Base-by-base conservation (phyloP, 2,329 filamentous ascomycete species). In the Scedosporium aurantiacum region DNA sequence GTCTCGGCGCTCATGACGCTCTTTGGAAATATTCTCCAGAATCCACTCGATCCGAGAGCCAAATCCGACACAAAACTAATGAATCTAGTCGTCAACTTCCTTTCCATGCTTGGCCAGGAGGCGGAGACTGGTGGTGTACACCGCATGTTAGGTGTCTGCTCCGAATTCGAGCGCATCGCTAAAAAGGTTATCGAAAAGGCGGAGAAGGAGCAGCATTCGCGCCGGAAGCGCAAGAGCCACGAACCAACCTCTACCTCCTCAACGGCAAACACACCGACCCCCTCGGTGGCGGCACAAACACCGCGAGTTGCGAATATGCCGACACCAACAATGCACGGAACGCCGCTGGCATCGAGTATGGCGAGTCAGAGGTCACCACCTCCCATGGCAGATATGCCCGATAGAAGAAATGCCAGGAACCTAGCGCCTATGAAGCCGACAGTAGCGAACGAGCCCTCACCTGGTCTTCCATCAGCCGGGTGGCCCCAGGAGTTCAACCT, bases 141-240 rank as follows among this genome's bases (percentile, higher is more conserved):
- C 70, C 89, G 94, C 58, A 97, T 97, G 91, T 82, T 97, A 18
- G 88, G 87, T 25, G 88, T 97, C 1, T 97, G 93, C 72, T 85
- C 90, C n/a, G 94, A 99, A 69, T 99, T 99, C 67, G 92, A 96
- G 72, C 86, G 94, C 63, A 97, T 99, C 65, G 91, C 91, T 41
- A 90, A 88, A 69, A 85, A 91, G 2, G 91, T 96, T 7, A 86
- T 97, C 55, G 93, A 97, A 63, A 96, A 92, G 71, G 84, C 90
- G 0, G 93, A 97, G 70, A 91, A 88, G 68, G 93, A 97, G 59
- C 84, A 89, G 41, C 82, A 87, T 27, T 86, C 84, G 4, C 84
- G 90, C 63, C 85, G 90, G 62, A 97, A 97, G 78, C 85, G 93
- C 63, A 97, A 96, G 80, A 85, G 82, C 64, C 78, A 84, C 54